Conservation (phyloP, 345 rosid species). For the Citrus hindsii region DNA sequence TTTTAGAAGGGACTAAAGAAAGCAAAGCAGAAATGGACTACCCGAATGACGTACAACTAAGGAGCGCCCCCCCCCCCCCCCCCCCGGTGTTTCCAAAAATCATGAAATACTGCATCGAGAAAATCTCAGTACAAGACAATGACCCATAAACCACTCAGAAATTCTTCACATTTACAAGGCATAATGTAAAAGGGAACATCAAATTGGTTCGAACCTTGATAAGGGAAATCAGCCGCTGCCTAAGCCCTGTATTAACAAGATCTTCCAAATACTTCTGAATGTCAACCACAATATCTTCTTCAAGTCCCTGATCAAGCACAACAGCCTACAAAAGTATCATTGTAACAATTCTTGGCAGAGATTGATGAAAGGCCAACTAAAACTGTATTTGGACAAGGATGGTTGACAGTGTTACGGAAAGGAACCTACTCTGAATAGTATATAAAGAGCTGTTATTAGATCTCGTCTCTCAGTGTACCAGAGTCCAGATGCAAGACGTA, state of each 20-base stretch:
- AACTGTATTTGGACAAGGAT: neutral
- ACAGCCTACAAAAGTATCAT: conserved; percentile 57
- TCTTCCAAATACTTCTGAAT: conserved; percentile 78
- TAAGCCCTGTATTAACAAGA: conserved; percentile 66
- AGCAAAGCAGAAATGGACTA: neutral
- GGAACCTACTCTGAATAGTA: conserved; percentile 65
- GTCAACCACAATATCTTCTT: conserved; percentile 66
- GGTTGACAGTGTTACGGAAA: neutral
- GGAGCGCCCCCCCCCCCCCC: neutral
- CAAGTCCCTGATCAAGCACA: conserved; percentile 84
- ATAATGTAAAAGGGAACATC: conserved; percentile 1
- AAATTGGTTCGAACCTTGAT: conserved; percentile 47
- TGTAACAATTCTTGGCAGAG: conserved; percentile 5
- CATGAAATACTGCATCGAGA: neutral
- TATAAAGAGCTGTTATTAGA: conserved; percentile 65
- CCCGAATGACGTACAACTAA: neutral
- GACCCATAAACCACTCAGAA: neutral
- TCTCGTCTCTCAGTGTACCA: conserved; percentile 97
- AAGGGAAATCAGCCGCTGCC: conserved; percentile 71
- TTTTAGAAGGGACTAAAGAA: neutral
- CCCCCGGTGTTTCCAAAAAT: neutral
- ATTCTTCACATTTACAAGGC: neutral
- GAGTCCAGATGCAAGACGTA: conserved; percentile 87
- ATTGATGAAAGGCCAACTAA: conserved; percentile 2
- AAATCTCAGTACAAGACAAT: neutral